phyloP scores from a whole-genome alignment of 495 filamentous ascomycete species.

The Delitschia confertaspora region DNA sequence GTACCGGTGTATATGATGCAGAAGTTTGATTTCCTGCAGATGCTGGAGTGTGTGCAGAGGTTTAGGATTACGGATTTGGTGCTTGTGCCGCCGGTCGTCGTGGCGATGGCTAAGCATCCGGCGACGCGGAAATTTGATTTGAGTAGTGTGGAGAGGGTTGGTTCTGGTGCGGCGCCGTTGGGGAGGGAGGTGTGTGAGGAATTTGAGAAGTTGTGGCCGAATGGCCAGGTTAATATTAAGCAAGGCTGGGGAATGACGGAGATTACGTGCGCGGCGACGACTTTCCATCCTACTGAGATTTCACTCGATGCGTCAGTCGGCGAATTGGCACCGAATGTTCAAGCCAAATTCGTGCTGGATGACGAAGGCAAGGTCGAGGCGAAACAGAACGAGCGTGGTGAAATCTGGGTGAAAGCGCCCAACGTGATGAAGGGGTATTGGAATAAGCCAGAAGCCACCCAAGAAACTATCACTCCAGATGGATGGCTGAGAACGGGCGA shows the following conservation, averaged over 20 bases:
- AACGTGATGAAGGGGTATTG: conserved; percentile 40
- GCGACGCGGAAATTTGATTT: conserved; percentile 58
- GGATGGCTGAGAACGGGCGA: conserved; percentile 38
- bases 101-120: conserved; percentile 64
- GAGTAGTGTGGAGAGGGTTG: conserved; percentile 49
- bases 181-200: conserved; percentile 53
- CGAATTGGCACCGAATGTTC: conserved; percentile 59
- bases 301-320: conserved; percentile 47
- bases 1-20: conserved; percentile 60
- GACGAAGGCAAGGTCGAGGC: conserved; percentile 32
- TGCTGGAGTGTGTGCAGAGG: conserved; percentile 58
- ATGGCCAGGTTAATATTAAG: conserved; percentile 47
- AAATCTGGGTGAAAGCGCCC: conserved; percentile 33
- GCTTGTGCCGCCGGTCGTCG: conserved; percentile 60
- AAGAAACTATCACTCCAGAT: conserved; percentile 32
- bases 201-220: conserved; percentile 49
- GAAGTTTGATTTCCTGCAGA: conserved; percentile 61
- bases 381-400: conserved; percentile 28
- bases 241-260: conserved; percentile 88
- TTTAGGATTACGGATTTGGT: conserved; percentile 58
- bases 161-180: conserved; percentile 43
- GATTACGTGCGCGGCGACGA: conserved; percentile 55
- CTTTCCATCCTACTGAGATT: conserved; percentile 47
- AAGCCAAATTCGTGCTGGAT: conserved; percentile 49
- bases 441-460: conserved; percentile 34